phyloP scores from a whole-genome alignment of 345 rosid species.

The Lepidium didymum region DNA sequence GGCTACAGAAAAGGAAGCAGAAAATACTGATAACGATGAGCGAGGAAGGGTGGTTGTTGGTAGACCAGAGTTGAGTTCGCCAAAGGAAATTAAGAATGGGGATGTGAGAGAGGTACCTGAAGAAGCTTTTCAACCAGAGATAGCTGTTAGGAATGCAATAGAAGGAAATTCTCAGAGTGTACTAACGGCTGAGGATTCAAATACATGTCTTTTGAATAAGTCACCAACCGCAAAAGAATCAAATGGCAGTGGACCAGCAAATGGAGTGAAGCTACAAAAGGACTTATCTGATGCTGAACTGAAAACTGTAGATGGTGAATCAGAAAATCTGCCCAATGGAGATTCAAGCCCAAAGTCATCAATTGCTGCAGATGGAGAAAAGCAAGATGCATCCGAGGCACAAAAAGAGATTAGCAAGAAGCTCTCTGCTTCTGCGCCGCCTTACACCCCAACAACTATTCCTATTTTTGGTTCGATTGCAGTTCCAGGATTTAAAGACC shows the following conservation, averaged over 20 bases:
- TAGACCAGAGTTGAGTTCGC: conserved; percentile 22
- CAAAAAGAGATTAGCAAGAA: conserved; percentile 75
- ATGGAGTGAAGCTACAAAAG: conserved; percentile 21
- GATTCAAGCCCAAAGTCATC: conserved; percentile 29
- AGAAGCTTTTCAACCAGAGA: conserved; percentile 27
- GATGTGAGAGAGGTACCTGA: conserved; percentile 16
- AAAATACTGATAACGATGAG: conserved; percentile 26
- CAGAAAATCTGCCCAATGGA: conserved; percentile 31
- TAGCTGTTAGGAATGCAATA: conserved; percentile 17
- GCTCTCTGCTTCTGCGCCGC: conserved; percentile 96
- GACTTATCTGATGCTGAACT: conserved; percentile 31
- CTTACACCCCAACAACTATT: conserved; percentile 72
- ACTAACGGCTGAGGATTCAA: conserved; percentile 21
- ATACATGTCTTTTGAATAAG: conserved; percentile 18
- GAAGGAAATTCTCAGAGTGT: conserved; percentile 29
- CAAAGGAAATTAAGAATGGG: conserved; percentile 22
- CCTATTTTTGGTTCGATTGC: conserved; percentile 76
- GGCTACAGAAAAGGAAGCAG: conserved; percentile 25
- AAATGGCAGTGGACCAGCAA: conserved; percentile 28
- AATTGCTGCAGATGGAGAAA: conserved; percentile 44
- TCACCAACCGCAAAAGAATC: conserved; percentile 23
- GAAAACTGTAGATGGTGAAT: conserved; percentile 30
- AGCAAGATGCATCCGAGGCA: conserved; percentile 53
- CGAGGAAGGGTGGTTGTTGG: conserved; percentile 24
- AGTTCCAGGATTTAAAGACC: conserved; percentile 74